Percentiles rank a stretch among this genome's conserved stretches.
phyloP scores from a whole-genome alignment of 2,329 filamentous ascomycete species.

The Lasiodiplodia sp. region DNA sequence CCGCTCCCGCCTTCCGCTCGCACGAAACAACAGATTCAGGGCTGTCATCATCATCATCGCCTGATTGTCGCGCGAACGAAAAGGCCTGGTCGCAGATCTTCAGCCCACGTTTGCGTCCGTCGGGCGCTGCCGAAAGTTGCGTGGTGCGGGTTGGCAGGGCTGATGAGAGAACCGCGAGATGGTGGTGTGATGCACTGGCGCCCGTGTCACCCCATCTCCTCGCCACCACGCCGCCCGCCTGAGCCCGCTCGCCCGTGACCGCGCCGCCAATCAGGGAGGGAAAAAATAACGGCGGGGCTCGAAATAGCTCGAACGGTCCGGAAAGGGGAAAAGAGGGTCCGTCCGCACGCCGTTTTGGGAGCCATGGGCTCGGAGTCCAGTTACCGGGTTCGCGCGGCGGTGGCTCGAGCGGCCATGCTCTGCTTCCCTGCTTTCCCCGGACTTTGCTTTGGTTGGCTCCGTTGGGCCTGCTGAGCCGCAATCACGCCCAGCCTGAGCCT shows the following conservation, averaged over 20 bases:
- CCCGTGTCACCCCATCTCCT: constrained; percentile 23
- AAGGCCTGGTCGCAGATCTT: background rate
- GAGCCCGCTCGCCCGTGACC: background rate
- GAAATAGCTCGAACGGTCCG: background rate
- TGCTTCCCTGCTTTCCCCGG: constrained; percentile 18
- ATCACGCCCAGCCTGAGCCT: background rate
- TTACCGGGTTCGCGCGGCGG: background rate
- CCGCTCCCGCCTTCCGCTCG: constrained; percentile 7
- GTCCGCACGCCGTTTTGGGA: background rate
- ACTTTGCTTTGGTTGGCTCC: background rate
- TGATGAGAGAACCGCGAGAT: constrained; percentile 13
- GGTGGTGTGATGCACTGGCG: constrained; percentile 11
- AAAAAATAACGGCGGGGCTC: background rate
- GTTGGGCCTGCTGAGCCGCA: constrained; percentile 15
- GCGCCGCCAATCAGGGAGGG: background rate
- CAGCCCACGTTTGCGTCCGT: background rate
- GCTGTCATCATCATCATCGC: constrained; percentile 5
- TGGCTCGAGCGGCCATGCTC: background rate
- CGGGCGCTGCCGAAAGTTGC: constrained; percentile 16
- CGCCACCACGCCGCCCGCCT: background rate
- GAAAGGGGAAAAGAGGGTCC: background rate
- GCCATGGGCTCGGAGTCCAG: background rate
- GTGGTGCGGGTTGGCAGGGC: background rate
- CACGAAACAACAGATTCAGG: constrained; percentile 1
- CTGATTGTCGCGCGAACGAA: constrained; percentile 2